Percentiles rank a stretch among this genome's conserved stretches.
phyloP scores from a whole-genome alignment of 1,139 yeast species.

The Trichomonascaceae sp. region DNA sequence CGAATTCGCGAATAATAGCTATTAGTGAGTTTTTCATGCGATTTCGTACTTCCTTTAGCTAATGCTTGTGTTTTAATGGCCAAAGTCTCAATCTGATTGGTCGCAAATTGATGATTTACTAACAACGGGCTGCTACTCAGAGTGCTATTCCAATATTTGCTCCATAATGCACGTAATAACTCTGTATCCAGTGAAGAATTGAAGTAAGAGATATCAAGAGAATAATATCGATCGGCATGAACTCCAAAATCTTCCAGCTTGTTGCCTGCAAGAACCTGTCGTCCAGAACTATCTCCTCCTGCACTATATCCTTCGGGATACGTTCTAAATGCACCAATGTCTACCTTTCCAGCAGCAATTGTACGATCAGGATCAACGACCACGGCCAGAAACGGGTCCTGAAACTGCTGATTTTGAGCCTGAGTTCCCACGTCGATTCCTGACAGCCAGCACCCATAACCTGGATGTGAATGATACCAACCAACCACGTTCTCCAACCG shows the following conservation, averaged over 20 bases:
- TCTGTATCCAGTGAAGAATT: slow-evolving; percentile 48
- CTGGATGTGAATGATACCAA: slow-evolving; percentile 93
- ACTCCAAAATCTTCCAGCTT: slow-evolving; percentile 61
- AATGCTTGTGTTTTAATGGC: slow-evolving; percentile 20
- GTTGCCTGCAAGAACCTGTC: slow-evolving; percentile 38
- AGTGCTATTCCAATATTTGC: slow-evolving; percentile 46
- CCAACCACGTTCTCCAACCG: slow-evolving; percentile 69
- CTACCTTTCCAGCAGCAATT: slow-evolving; percentile 57
- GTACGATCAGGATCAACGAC: slow-evolving; percentile 83
- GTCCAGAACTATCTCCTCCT: slow-evolving; percentile 7
- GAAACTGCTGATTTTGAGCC: slow-evolving; percentile 72
- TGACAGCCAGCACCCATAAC: slow-evolving; percentile 95
- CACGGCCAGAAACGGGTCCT: slow-evolving; percentile 85
- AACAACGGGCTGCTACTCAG: slow-evolving; percentile 30
- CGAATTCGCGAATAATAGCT: not conserved
- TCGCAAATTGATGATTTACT: slow-evolving; percentile 31
- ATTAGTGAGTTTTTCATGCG: not conserved
- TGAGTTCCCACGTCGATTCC: slow-evolving; percentile 91
- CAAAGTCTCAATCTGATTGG: slow-evolving; percentile 30
- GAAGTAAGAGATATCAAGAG: slow-evolving; percentile 61
- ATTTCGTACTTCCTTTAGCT: not conserved
- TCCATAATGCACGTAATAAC: slow-evolving; percentile 43
- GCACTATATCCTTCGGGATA: slow-evolving; percentile 42
- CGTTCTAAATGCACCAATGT: slow-evolving; percentile 90
- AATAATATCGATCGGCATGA: slow-evolving; percentile 65